Evolutionary conservation across 306 rosid genomes (phyloP).

Genomic region (apple (Malus domestica)): DNA sequence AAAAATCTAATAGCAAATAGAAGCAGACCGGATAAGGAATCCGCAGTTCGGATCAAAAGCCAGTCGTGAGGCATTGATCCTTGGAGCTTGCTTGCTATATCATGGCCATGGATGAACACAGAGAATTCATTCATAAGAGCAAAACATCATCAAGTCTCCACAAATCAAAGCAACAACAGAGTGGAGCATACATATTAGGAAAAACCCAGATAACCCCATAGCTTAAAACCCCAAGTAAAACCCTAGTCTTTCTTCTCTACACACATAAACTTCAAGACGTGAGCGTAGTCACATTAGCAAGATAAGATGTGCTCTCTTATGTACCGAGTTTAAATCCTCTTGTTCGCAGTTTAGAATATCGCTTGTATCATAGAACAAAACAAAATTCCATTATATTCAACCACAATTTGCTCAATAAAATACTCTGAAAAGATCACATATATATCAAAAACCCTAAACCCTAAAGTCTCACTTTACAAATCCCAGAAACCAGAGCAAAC

Average conservation of each 20-base stretch:
- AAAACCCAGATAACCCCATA: slow-evolving; percentile 66
- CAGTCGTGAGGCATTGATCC: slow-evolving; percentile 87
- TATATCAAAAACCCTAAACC: too few species aligned
- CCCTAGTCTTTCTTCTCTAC: not conserved
- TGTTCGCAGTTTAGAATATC: too few species aligned
- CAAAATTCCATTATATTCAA: too few species aligned
- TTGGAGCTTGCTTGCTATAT: slow-evolving; percentile 65
- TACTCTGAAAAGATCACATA: too few species aligned
- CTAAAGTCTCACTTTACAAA: too few species aligned
- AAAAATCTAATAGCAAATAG: slow-evolving; percentile 65
- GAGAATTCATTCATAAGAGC: slow-evolving; percentile 38
- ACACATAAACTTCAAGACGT: too few species aligned
- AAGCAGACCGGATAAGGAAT: slow-evolving; percentile 80
- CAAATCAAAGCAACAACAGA: slow-evolving; percentile 61
- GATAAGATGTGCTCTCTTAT: too few species aligned
- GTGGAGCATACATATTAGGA: slow-evolving; percentile 63
- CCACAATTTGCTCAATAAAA: too few species aligned
- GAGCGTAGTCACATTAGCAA: too few species aligned
- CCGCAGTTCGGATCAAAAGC: slow-evolving; percentile 63
- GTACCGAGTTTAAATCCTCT: too few species aligned
- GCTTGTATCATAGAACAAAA: too few species aligned
- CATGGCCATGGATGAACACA: slow-evolving; percentile 65
- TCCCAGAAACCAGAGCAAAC: too few species aligned
- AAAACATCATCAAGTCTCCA: slow-evolving; percentile 76
- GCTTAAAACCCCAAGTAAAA: not conserved